Evolutionary conservation across 305 asterid genomes (phyloP).

Genomic region (Fraxinus sp.): DNA sequence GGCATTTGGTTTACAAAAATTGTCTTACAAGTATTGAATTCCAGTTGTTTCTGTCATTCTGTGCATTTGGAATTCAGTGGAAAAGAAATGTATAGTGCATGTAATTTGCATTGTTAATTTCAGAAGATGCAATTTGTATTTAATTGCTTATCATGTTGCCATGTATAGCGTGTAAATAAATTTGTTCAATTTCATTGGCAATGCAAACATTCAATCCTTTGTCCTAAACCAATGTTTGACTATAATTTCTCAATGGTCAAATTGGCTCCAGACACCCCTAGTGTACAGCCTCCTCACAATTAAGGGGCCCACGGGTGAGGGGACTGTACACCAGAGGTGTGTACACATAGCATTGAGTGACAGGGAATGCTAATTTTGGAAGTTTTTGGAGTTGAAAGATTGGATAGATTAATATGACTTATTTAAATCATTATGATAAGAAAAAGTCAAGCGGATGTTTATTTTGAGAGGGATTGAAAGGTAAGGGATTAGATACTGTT

Average conservation of each 20-base stretch:
- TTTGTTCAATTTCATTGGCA: neutral
- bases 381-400: neutral
- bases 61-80: neutral
- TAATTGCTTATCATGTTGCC: neutral
- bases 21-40: neutral
- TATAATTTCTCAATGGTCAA: neutral
- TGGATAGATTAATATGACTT: neutral
- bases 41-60: neutral
- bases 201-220: neutral
- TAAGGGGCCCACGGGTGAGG: no score
- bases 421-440: neutral
- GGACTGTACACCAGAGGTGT: no score
- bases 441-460: neutral
- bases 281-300: no score
- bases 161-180: neutral
- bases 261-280: neutral
- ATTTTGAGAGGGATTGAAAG: neutral
- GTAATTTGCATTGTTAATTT: neutral
- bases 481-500: neutral
- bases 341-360: neutral
- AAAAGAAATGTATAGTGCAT: neutral
- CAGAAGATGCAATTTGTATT: neutral
- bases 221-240: neutral
- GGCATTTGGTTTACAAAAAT: neutral
- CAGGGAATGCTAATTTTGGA: neutral